Percentiles rank a stretch among this genome's conserved stretches.
These are phyloP conservation scores for Hypoxylon cercidicola DNA, from an alignment of 495 filamentous ascomycete species.

Conservation along the genomic window DNA sequence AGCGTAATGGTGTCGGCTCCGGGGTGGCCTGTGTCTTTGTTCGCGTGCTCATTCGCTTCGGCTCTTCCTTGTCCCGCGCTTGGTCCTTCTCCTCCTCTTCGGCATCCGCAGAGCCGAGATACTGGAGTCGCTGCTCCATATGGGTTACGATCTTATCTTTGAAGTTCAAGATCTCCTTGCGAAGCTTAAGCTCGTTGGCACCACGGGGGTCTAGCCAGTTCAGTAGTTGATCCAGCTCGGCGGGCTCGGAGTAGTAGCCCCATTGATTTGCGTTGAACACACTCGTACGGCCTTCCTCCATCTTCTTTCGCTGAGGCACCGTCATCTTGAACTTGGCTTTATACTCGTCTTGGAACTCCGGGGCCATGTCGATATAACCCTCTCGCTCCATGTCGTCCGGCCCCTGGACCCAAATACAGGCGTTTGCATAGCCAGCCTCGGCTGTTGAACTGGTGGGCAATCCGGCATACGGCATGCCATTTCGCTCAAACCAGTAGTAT, in stretches of 20 bases:
- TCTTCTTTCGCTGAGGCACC: conserved; percentile 83
- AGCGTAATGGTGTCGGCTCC: conserved; percentile 67
- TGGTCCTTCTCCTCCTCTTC: conserved; percentile 62
- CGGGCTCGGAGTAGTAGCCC: conserved; percentile 88
- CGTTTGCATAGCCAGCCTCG: conserved; percentile 88
- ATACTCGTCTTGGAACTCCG: conserved; percentile 72
- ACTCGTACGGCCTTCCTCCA: conserved; percentile 85
- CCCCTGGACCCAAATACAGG: conserved; percentile 94
- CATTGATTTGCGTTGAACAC: conserved; percentile 83
- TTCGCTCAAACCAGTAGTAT: conserved; percentile 99
- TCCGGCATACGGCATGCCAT: conserved; percentile 95
- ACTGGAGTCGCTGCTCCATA: conserved; percentile 81
- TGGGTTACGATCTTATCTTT: conserved; percentile 78
- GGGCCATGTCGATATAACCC: conserved; percentile 77
- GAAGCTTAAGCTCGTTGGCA: conserved; percentile 81
- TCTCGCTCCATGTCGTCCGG: conserved; percentile 88
- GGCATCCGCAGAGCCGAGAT: conserved; percentile 62
- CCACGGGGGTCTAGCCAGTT: conserved; percentile 90
- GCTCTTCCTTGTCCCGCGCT: conserved; percentile 60
- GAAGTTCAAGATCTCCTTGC: conserved; percentile 83
- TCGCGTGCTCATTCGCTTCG: conserved; percentile 79
- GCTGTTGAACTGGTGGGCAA: conserved; percentile 89
- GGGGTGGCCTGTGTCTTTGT: conserved; percentile 71
- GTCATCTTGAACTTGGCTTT: conserved; percentile 77
- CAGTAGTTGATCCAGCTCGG: conserved; percentile 78